A percentile compares a stretch with the other conserved stretches of the same genome.
These are phyloP conservation scores for Blechomonas ayalai DNA, from an alignment of 208 protist genomes.

Conservation along the genomic window DNA sequence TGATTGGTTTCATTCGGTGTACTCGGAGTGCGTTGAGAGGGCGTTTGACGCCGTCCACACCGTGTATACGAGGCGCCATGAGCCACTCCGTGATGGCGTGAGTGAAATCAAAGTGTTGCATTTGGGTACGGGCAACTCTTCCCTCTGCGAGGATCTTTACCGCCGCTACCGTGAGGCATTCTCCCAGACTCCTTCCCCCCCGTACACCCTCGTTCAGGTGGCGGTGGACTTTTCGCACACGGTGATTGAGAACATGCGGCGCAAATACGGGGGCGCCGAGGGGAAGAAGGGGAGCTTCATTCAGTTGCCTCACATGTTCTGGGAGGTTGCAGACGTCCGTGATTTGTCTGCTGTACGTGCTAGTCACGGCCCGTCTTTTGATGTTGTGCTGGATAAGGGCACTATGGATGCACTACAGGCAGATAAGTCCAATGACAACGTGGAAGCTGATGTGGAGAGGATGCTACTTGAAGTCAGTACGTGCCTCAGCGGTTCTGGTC, in stretches of 20 bases:
- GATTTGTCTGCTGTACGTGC: constrained; percentile 30
- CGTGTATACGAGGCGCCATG: constrained; percentile 14
- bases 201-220: constrained; percentile 55
- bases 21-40: constrained; percentile 28
- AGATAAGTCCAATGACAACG: constrained; percentile 27
- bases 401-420: constrained; percentile 84
- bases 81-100: neutral
- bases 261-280: constrained; percentile 22
- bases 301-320: constrained; percentile 38
- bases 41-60: constrained; percentile 38
- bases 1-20: constrained; percentile 81
- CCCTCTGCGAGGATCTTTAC: constrained; percentile 55
- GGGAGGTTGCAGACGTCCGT: constrained; percentile 73
- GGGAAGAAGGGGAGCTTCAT: neutral
- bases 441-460: constrained; percentile 44
- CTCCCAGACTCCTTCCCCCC: constrained; percentile 9
- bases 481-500: constrained; percentile 23
- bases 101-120: constrained; percentile 51
- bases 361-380: constrained; percentile 48
- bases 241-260: constrained; percentile 68
- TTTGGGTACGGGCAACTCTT: constrained; percentile 75
- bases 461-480: constrained; percentile 64
- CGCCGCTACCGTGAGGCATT: constrained; percentile 14
- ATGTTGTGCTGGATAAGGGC: constrained; percentile 76
- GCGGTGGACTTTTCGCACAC: constrained; percentile 77